Evolutionary conservation across 2,329 filamentous ascomycete genomes (phyloP), one percentile per base, ranked within the genome.

Genomic region (Trichoderma citrinoviride): DNA sequence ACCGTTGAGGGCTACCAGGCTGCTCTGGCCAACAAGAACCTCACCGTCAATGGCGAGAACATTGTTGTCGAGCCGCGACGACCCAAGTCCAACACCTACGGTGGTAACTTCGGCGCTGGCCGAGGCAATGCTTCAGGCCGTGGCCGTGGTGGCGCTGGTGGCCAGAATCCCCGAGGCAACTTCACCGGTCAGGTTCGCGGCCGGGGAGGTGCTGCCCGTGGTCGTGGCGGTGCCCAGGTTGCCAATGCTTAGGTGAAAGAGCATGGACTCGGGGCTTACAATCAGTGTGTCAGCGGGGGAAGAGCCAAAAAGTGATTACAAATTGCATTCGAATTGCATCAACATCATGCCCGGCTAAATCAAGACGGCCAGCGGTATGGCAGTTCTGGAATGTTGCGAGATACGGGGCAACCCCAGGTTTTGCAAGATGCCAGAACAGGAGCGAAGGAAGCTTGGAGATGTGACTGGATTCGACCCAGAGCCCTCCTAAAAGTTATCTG

Each of bases 1-100:
- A 90, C 89, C 53, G 76, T 87, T 23, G 87, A 93, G 63, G 92
- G 87, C 53, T 97, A 96, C 79, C 86, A 92, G 76, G 90, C 91
- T 68, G 95, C 95, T 49, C 84, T 92, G 43, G 86, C 86, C 67
- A 90, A 89, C 71, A 98, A 96, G 80, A 94, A 94, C 41, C 92
- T 96, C 79, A 85, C 85, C 50, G 86, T 99, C 68, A 91, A 90
- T 71, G 90, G 88, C 70, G 90, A 97, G 77, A 88, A 87, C 73
- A 90, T 99, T 71, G 83, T 87, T 67, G 90, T 99, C 64, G 95
- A 98, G 80, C 91, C 94, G 76, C 93, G 95, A 68, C 92, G 92
- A 70, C 87, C 90, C 71, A 92, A 92, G 78, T 81, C 87, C 52
- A 85, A 82, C 68, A 86, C 87, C 63, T 91, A 88, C 69, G 90